Conservation (phyloP, 129 eudicot species). For the Centrapalus pauciflorus region DNA sequence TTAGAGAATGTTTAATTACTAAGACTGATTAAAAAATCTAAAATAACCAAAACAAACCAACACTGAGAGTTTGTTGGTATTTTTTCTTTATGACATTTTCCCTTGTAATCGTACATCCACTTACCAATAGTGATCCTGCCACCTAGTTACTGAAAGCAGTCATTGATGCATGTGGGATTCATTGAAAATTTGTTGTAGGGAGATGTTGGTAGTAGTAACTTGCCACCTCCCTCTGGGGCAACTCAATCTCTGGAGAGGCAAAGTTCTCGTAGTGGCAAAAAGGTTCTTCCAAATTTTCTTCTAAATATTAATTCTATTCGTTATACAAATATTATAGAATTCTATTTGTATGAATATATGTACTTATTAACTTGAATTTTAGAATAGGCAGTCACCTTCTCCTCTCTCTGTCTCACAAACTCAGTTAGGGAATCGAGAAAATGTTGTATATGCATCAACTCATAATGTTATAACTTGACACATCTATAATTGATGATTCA, state of each 20-base stretch:
- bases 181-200: conserved; percentile 17
- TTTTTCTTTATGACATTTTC: no score
- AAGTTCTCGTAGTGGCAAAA: conserved; percentile 34
- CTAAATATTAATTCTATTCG: background rate
- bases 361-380: background rate
- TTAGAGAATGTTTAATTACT: no score
- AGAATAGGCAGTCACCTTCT: background rate
- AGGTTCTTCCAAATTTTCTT: conserved; percentile 24
- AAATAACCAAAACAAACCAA: no score
- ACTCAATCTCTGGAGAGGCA: conserved; percentile 31
- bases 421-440: background rate
- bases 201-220: conserved; percentile 32
- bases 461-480: background rate
- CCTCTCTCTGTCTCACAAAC: background rate
- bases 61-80: no score
- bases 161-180: background rate
- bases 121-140: conserved; percentile 6
- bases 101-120: background rate
- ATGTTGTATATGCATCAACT: no score
- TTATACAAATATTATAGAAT: background rate
- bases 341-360: background rate
- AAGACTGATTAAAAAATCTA: no score
- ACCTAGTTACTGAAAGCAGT: background rate
- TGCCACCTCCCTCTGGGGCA: conserved; percentile 27
- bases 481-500: conserved; percentile 16